A percentile compares a stretch with the other conserved stretches of the same genome.
Evolutionary conservation across 257 asterid species (phyloP).

Genomic region (Solanum gracilifrons): DNA sequence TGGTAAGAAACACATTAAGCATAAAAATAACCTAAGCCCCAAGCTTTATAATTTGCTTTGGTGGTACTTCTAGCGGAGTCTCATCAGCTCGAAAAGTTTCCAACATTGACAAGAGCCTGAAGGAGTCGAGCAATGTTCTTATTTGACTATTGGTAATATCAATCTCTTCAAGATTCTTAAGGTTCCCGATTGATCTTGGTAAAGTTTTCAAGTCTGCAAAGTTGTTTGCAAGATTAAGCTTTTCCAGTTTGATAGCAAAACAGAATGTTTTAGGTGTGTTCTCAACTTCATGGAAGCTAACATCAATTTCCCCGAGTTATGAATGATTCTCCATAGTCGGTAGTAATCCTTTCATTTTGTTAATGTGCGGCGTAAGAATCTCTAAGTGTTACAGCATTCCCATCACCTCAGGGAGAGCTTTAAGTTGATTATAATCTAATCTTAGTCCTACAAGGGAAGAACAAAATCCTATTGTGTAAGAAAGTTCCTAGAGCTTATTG

Average conservation of each 20-base stretch:
- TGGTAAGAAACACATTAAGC: not conserved
- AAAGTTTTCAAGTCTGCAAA: slow-evolving; percentile 58
- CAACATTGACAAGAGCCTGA: slow-evolving; percentile 41
- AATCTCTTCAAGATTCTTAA: slow-evolving; percentile 36
- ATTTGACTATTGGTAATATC: slow-evolving; percentile 30
- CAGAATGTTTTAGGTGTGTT: slow-evolving; percentile 55
- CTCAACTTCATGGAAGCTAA: slow-evolving; percentile 71
- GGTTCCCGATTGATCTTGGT: slow-evolving; percentile 65
- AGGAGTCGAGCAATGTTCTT: slow-evolving; percentile 53
- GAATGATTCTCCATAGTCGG: slow-evolving; percentile 45
- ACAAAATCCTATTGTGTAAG: slow-evolving; percentile 59
- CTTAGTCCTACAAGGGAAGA: slow-evolving; percentile 51
- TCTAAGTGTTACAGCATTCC: slow-evolving; percentile 50
- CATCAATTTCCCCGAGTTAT: slow-evolving; percentile 50
- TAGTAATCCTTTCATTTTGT: slow-evolving; percentile 53
- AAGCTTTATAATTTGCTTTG: slow-evolving; percentile 27
- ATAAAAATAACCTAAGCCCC: slow-evolving; percentile 50
- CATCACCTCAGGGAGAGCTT: slow-evolving; percentile 58
- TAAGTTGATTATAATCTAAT: slow-evolving; percentile 62
- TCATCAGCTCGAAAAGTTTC: slow-evolving; percentile 40
- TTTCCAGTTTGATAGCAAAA: slow-evolving; percentile 20
- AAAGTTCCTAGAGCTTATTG: slow-evolving; percentile 69
- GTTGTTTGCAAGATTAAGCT: slow-evolving; percentile 58
- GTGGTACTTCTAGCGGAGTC: slow-evolving; percentile 71
- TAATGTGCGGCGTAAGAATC: slow-evolving; percentile 64